These are phyloP conservation scores for Aspergillus biplanus DNA, from an alignment of 495 filamentous ascomycete genomes.

Conservation along the genomic window DNA sequence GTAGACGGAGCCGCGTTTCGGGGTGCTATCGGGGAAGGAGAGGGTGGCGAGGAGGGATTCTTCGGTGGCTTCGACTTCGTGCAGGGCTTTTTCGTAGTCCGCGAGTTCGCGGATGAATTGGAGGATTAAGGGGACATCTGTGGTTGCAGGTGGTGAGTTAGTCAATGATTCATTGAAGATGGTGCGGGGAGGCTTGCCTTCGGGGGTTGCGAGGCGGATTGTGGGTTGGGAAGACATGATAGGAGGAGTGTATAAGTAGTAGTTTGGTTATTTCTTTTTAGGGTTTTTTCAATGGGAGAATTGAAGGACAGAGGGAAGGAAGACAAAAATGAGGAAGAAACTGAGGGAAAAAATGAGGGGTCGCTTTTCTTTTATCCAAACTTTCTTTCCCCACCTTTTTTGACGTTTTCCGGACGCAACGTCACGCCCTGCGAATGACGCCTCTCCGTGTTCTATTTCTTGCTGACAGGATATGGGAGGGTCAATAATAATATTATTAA, in stretches of 20 bases:
- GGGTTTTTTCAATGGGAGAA: too few relatives aligned
- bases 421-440: too few relatives aligned
- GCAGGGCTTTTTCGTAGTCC: conserved; percentile 73
- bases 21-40: conserved; percentile 63
- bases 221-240: conserved; percentile 45
- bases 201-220: conserved; percentile 53
- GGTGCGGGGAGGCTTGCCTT: conserved; percentile 33
- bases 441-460: too few relatives aligned
- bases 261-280: too few relatives aligned
- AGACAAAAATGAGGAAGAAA: too few relatives aligned
- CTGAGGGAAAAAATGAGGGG: too few relatives aligned
- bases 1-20: conserved; percentile 45
- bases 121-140: conserved; percentile 83
- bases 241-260: background rate
- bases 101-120: conserved; percentile 86
- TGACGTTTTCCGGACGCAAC: too few relatives aligned
- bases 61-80: conserved; percentile 79
- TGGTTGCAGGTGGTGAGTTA: background rate
- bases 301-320: too few relatives aligned
- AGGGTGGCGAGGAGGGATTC: conserved; percentile 74
- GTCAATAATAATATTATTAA: too few relatives aligned
- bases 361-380: too few relatives aligned
- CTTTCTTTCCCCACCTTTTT: too few relatives aligned
- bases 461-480: too few relatives aligned
- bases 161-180: background rate